These are phyloP conservation scores for Kurtzmaniella quercitrusa DNA, from an alignment of 1,139 yeast genomes.

Conservation along the genomic window DNA sequence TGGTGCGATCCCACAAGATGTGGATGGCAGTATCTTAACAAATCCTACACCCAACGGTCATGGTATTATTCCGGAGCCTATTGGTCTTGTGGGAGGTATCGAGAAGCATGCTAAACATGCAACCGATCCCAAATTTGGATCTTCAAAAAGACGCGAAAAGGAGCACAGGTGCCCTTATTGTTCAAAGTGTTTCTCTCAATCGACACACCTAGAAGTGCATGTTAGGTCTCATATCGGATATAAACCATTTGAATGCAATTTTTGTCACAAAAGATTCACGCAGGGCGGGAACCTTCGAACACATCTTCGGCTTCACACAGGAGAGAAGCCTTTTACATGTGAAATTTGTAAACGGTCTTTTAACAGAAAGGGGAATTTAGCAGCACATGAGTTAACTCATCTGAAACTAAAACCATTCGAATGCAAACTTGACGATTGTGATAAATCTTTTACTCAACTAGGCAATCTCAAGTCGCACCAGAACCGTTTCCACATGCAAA, in stretches of 20 bases:
- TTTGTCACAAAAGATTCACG: slow-evolving; percentile 77
- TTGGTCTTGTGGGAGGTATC: slow-evolving; percentile 77
- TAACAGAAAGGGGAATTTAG: slow-evolving; percentile 85
- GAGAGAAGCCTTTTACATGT: slow-evolving; percentile 84
- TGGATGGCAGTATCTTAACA: slow-evolving; percentile 55
- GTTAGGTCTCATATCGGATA: slow-evolving; percentile 73
- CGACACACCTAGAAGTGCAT: slow-evolving; percentile 77
- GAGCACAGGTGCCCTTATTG: slow-evolving; percentile 69
- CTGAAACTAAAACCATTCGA: slow-evolving; percentile 72
- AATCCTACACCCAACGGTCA: slow-evolving; percentile 15
- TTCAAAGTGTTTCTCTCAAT: slow-evolving; percentile 64
- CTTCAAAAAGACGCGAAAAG: slow-evolving; percentile 38
- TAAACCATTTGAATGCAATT: slow-evolving; percentile 76
- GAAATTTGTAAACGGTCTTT: slow-evolving; percentile 68
- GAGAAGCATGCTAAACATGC: slow-evolving; percentile 53
- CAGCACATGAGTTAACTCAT: slow-evolving; percentile 82
- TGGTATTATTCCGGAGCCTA: slow-evolving; percentile 53
- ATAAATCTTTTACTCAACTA: slow-evolving; percentile 82
- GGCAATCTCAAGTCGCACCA: slow-evolving; percentile 95
- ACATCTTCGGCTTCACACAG: slow-evolving; percentile 84
- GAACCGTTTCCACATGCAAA: slow-evolving; percentile 76
- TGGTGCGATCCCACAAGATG: slow-evolving; percentile 55
- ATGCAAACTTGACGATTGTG: slow-evolving; percentile 79
- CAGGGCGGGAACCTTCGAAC: slow-evolving; percentile 92
- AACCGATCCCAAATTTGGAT: slow-evolving; percentile 17